Conservation (phyloP, 1,284 basidiomycete genomes). For the Leccinum holopus region DNA sequence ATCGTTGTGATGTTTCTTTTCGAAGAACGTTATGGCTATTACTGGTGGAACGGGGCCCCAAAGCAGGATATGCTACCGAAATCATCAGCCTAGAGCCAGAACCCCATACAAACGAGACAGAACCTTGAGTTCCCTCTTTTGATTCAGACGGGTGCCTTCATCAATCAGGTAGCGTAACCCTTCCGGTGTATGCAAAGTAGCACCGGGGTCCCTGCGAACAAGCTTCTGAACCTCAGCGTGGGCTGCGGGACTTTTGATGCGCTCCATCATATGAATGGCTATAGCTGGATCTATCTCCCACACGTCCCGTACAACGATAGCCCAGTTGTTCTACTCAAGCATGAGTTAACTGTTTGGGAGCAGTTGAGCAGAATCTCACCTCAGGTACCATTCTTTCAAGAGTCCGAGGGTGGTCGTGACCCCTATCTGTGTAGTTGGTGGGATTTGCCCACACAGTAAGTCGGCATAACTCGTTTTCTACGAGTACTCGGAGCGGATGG, state of each 20-base stretch:
- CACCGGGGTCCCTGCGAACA: conserved; percentile 71
- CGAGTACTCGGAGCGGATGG: conserved; percentile 74
- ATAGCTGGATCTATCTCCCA: conserved; percentile 88
- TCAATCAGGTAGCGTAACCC: conserved; percentile 82
- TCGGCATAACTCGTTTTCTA: conserved; percentile 89
- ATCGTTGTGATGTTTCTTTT: conserved; percentile 80
- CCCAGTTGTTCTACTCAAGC: conserved; percentile 63
- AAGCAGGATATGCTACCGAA: conserved; percentile 71
- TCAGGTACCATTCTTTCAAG: conserved; percentile 61
- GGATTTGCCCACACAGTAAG: conserved; percentile 93
- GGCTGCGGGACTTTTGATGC: conserved; percentile 72
- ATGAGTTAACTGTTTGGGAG: conserved; percentile 12
- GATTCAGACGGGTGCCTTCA: conserved; percentile 56
- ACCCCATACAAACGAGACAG: not conserved
- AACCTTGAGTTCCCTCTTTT: conserved; percentile 75
- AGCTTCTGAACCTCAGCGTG: conserved; percentile 73
- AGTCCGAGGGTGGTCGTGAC: conserved; percentile 55
- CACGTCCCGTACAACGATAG: conserved; percentile 62
- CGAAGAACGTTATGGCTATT: conserved; percentile 84
- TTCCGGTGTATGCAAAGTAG: conserved; percentile 75
- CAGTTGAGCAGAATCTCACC: conserved; percentile 39
- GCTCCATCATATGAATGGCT: conserved; percentile 80
- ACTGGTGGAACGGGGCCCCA: conserved; percentile 92
- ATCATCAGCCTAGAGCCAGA: conserved; percentile 17
- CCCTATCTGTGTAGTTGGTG: conserved; percentile 70